Base-by-base conservation (phyloP, 2,329 filamentous ascomycete species). In the Teratosphaeria destructans region DNA sequence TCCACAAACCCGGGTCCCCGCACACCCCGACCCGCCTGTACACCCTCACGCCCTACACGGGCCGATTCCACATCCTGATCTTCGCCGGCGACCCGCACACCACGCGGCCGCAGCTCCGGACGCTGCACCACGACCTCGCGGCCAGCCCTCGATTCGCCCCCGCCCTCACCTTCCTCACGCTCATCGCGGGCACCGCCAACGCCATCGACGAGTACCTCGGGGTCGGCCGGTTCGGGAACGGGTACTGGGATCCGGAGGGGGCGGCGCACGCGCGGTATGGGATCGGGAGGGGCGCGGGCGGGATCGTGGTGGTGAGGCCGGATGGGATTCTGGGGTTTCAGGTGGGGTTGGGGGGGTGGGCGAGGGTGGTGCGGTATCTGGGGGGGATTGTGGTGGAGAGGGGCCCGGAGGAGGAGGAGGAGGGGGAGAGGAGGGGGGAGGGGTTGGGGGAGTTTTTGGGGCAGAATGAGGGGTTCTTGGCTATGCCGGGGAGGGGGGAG, bases 141-240 rank as follows among this genome's bases (percentile, higher is more conserved):
- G 29, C 60, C 54, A 47, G 35, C 27, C 6, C 29, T 7, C 49
- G 53, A 12, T 56, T 58, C 27, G 27, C 55, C 16, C 58, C 62
- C 27, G 59, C 58, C 2, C 60, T 67, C 6, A 62, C 66, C n/a
- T 70, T 66, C 57, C 26, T 68, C 4, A 71, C 68, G 23, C 62
- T 71, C n/a, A 60, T 68, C 12, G 61, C 64, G 6, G 67, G 65
- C 16, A 71, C 71, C 16, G 73, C 65, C 39, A 71, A 70, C 49
- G 71, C 70, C 35, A 62, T 70, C 23, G 73, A 75, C 59, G 67
- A 69, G 16, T 62, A 70, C 35, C 69, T 76, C n/a, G 75, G 71
- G 35, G 61, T 72, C 10, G 52, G 62, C 39, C 66, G 61, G 2
- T 68, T 74, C 59, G 74, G 74, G 1, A 67, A 67, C n/a, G 70